Evolutionary conservation across 495 filamentous ascomycete genomes (phyloP).

Genomic region (Thozetella sp.): DNA sequence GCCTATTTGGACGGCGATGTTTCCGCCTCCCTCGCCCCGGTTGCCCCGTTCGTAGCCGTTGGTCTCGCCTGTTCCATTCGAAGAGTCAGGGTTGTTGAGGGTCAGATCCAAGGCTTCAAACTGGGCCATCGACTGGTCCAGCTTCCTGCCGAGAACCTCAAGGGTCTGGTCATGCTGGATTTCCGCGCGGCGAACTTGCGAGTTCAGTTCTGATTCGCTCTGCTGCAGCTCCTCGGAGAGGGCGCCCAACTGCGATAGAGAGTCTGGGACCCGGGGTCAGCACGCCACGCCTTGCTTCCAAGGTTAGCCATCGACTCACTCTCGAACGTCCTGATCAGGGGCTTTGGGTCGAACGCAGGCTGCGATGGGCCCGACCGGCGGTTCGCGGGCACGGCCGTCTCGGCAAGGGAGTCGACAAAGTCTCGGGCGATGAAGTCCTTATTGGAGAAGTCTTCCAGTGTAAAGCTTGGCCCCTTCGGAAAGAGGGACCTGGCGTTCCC

Average conservation of each 20-base stretch:
- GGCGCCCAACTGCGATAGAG: slow-evolving; percentile 73
- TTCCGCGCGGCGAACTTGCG: slow-evolving; percentile 88
- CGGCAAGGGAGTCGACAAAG: slow-evolving; percentile 92
- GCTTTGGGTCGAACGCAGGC: slow-evolving; percentile 94
- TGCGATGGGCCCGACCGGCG: slow-evolving; percentile 72
- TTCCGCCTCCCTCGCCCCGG: slow-evolving; percentile 68
- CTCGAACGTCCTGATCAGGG: slow-evolving; percentile 94
- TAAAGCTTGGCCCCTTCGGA: slow-evolving; percentile 78
- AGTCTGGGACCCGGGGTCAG: slow-evolving; percentile 32
- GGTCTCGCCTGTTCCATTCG: slow-evolving; percentile 24
- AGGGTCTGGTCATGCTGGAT: slow-evolving; percentile 88
- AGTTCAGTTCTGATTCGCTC: slow-evolving; percentile 86
- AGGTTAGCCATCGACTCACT: slow-evolving; percentile 39
- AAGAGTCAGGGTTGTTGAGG: slow-evolving; percentile 52
- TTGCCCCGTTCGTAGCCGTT: slow-evolving; percentile 41
- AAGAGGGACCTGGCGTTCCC: slow-evolving; percentile 65
- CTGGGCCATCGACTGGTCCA: slow-evolving; percentile 86
- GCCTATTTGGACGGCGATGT: slow-evolving; percentile 92
- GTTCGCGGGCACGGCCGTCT: slow-evolving; percentile 71
- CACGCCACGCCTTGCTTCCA: slow-evolving; percentile 12
- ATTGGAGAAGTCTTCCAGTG: slow-evolving; percentile 84
- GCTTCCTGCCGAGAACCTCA: slow-evolving; percentile 79
- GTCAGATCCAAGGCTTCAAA: slow-evolving; percentile 88
- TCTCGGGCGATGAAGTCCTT: slow-evolving; percentile 97
- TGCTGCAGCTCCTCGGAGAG: slow-evolving; percentile 85